These are phyloP conservation scores for Mucor piriformis DNA, from an alignment of 371 early-diverging fungal genomes.

Conservation along the genomic window DNA sequence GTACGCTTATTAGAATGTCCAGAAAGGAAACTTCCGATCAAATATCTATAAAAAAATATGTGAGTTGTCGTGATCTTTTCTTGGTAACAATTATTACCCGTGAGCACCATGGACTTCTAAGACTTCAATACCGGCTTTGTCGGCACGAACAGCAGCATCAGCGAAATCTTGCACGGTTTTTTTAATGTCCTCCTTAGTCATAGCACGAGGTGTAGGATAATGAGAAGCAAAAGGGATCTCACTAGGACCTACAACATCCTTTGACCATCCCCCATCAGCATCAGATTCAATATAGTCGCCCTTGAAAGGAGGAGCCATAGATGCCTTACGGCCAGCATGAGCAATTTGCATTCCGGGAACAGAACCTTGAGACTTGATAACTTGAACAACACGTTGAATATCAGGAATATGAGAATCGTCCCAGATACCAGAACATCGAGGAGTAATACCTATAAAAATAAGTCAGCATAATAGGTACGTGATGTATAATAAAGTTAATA, in stretches of 20 bases:
- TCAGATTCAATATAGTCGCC: constrained; percentile 60
- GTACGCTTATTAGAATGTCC: constrained; percentile 82
- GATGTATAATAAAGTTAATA: background rate
- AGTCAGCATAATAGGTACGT: background rate
- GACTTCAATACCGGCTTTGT: constrained; percentile 84
- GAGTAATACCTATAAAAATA: constrained; percentile 53
- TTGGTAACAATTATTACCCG: constrained; percentile 47
- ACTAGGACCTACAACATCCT: constrained; percentile 73
- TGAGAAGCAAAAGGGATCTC: constrained; percentile 52
- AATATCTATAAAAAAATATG: constrained; percentile 78
- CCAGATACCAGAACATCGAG: constrained; percentile 73
- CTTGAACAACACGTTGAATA: constrained; percentile 62
- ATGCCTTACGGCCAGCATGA: constrained; percentile 87
- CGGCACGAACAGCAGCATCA: constrained; percentile 74
- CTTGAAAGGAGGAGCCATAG: constrained; percentile 58
- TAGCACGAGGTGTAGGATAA: constrained; percentile 60
- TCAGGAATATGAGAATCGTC: constrained; percentile 71
- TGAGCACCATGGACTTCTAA: constrained; percentile 85
- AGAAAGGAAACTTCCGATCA: constrained; percentile 80
- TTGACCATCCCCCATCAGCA: constrained; percentile 81
- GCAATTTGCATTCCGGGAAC: constrained; percentile 76
- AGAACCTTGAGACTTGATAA: constrained; percentile 65
- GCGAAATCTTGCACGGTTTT: constrained; percentile 65
- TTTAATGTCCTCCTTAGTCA: constrained; percentile 68
- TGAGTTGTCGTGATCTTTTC: constrained; percentile 66